Evolutionary conservation across 2,329 filamentous ascomycete genomes (phyloP).

Genomic region (Botrytis porri): DNA sequence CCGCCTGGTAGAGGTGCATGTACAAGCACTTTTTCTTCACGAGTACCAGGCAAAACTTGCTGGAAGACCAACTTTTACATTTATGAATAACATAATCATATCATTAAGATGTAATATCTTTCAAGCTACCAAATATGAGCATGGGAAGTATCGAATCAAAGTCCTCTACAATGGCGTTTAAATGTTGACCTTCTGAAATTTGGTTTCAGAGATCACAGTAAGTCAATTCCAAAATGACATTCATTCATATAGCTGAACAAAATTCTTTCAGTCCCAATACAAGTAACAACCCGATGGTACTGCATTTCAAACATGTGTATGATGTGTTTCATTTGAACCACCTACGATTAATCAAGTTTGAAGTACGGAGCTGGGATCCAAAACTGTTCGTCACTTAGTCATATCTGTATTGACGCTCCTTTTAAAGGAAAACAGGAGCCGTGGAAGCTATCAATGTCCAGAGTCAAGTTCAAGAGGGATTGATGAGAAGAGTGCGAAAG

Average conservation of each 20-base stretch:
- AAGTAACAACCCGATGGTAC: fast-evolving
- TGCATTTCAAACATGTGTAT: fast-evolving
- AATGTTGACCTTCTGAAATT: neutral
- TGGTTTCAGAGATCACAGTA: neutral
- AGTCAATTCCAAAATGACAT: neutral
- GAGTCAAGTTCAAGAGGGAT: neutral
- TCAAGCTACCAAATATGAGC: neutral
- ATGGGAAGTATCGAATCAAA: too few relatives aligned
- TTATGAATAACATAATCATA: too few relatives aligned
- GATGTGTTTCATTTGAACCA: fast-evolving
- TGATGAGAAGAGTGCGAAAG: neutral
- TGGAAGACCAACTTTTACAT: too few relatives aligned
- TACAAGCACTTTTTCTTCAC: too few relatives aligned
- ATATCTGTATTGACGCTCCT: neutral
- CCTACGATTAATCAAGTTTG: neutral
- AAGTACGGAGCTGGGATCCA: neutral
- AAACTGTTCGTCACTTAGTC: fast-evolving
- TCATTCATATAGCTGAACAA: neutral
- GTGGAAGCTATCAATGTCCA: fast-evolving
- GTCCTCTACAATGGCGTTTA: too few relatives aligned
- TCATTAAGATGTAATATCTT: neutral
- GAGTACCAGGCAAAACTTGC: neutral
- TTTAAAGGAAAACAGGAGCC: neutral
- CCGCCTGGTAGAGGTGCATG: neutral
- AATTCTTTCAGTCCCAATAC: fast-evolving